Conservation (phyloP, 352 stramenopile genomes). For the Phytophthora capsici region DNA sequence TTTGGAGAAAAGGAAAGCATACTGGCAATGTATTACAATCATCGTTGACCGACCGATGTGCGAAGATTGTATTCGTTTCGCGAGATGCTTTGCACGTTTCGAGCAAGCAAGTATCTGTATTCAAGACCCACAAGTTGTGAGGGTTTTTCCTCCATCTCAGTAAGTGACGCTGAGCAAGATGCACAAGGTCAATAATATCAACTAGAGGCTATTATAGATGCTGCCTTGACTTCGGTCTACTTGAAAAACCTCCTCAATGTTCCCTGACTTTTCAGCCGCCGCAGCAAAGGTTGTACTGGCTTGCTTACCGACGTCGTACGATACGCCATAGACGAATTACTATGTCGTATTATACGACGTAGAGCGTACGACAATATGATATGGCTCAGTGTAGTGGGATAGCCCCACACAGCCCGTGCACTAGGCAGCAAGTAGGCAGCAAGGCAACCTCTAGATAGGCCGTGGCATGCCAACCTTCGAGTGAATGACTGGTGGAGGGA, state of each 20-base stretch:
- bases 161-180: background rate
- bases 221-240: background rate
- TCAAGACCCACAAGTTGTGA: slow-evolving; percentile 50
- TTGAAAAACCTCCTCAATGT: slow-evolving; percentile 26
- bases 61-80: slow-evolving; percentile 76
- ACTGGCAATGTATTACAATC: slow-evolving; percentile 64
- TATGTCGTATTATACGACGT: too few species aligned
- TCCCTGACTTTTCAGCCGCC: slow-evolving; percentile 40
- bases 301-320: too few species aligned
- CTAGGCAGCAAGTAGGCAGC: too few species aligned
- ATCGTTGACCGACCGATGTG: slow-evolving; percentile 82
- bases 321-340: too few species aligned
- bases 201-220: too few species aligned
- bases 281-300: too few species aligned
- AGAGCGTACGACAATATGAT: too few species aligned
- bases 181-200: background rate
- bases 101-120: slow-evolving; percentile 54
- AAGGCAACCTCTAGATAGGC: too few species aligned
- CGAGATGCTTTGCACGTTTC: slow-evolving; percentile 43
- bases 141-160: slow-evolving; percentile 47
- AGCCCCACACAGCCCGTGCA: too few species aligned
- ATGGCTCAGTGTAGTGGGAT: too few species aligned
- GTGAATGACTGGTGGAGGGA: too few species aligned
- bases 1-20: slow-evolving; percentile 12
- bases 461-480: too few species aligned